These are phyloP conservation scores for Penicillium polonicum DNA, from an alignment of 2,329 filamentous ascomycete genomes.

Conservation along the genomic window DNA sequence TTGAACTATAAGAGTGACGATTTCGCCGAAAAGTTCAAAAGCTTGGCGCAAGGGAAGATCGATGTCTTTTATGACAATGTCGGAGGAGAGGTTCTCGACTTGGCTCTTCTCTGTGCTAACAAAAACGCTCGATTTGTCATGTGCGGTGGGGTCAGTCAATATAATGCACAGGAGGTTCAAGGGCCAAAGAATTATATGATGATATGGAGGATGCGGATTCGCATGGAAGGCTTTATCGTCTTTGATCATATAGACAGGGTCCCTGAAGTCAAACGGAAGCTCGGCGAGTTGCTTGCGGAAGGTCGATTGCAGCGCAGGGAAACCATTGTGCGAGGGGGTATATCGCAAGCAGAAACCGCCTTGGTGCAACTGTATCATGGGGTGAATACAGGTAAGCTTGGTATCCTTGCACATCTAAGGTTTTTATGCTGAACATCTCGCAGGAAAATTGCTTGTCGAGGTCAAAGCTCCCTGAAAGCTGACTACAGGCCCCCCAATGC, in stretches of 20 bases:
- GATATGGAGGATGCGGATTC: background rate
- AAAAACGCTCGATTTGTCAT: background rate
- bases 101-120: background rate
- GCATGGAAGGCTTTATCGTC: background rate
- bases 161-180: background rate
- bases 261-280: background rate
- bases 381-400: background rate
- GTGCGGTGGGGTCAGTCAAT: background rate
- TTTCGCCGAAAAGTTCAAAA: background rate
- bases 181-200: background rate
- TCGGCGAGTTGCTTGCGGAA: background rate
- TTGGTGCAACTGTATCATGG: background rate
- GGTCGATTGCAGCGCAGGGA: background rate
- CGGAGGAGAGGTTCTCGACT: background rate
- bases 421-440: background rate
- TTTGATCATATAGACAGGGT: background rate
- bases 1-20: slow-evolving; percentile 53
- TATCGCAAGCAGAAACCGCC: background rate
- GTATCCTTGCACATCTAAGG: background rate
- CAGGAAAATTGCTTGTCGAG: background rate
- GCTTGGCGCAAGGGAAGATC: too few species aligned
- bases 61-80: background rate
- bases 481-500: background rate
- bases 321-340: background rate
- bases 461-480: background rate